phyloP scores from a whole-genome alignment of 345 rosid genomes.

The Acer campestre region DNA sequence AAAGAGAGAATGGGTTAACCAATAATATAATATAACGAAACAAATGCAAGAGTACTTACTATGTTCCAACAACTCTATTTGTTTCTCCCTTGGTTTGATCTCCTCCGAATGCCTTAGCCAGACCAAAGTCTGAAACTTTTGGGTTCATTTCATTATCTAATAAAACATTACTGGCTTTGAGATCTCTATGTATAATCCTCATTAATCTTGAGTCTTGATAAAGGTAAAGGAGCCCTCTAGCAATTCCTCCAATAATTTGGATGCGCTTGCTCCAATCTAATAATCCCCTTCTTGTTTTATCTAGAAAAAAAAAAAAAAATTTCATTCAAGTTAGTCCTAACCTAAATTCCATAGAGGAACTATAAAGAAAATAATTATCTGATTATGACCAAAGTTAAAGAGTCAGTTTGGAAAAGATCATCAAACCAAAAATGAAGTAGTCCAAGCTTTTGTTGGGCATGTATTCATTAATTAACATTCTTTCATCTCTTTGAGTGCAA shows the following conservation, averaged over 20 bases:
- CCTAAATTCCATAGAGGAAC: neutral
- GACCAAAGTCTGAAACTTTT: slow-evolving; percentile 53
- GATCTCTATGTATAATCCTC: slow-evolving; percentile 53
- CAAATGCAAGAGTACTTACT: slow-evolving; percentile 30
- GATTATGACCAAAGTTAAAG: neutral
- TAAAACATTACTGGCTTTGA: slow-evolving; percentile 50
- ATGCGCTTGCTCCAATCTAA: slow-evolving; percentile 30
- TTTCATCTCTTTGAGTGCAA: slow-evolving; percentile 34
- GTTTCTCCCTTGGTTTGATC: slow-evolving; percentile 24
- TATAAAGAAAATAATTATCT: neutral
- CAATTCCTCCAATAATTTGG: slow-evolving; percentile 42
- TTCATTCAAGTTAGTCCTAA: neutral
- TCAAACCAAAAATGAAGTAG: slow-evolving; percentile 37
- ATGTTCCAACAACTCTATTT: slow-evolving; percentile 54
- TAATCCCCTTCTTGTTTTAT: slow-evolving; percentile 22
- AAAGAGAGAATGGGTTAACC: neutral
- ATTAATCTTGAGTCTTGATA: slow-evolving; percentile 55
- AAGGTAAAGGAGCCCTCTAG: slow-evolving; percentile 51
- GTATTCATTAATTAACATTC: slow-evolving; percentile 37
- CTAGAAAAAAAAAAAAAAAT: too few relatives aligned
- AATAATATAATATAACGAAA: neutral
- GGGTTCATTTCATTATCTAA: slow-evolving; percentile 43
- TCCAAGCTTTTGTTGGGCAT: slow-evolving; percentile 46
- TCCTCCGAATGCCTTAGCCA: slow-evolving; percentile 52
- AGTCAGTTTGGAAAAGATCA: neutral